These are phyloP conservation scores for Lignosus rhinocerotis DNA, from an alignment of 1,284 basidiomycete genomes.

Conservation along the genomic window DNA sequence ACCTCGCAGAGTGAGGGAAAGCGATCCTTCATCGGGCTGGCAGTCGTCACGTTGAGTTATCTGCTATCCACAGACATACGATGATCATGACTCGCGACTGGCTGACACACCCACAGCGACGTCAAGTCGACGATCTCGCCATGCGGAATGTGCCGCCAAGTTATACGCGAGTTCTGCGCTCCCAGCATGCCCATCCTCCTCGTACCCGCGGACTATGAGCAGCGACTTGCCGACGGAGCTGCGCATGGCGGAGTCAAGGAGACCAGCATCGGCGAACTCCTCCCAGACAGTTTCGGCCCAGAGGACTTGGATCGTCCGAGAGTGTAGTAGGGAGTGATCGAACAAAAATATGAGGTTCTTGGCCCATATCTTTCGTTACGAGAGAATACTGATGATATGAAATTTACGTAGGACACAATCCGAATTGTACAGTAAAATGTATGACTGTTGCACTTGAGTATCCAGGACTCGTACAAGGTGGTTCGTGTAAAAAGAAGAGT, in stretches of 20 bases:
- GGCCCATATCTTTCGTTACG: background rate
- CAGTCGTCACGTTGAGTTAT: slow-evolving; percentile 65
- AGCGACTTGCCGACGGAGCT: slow-evolving; percentile 39
- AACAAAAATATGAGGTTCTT: background rate
- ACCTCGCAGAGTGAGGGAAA: slow-evolving; percentile 72
- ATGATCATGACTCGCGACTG: background rate
- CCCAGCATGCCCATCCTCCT: slow-evolving; percentile 79
- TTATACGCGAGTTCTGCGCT: slow-evolving; percentile 87
- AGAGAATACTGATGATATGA: background rate
- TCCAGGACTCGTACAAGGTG: too few species aligned
- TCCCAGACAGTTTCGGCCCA: slow-evolving; percentile 90
- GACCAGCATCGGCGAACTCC: slow-evolving; percentile 72
- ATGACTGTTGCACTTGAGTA: too few species aligned
- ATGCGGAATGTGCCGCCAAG: slow-evolving; percentile 91
- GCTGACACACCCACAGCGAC: slow-evolving; percentile 45
- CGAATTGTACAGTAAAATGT: too few species aligned
- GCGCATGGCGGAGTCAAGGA: slow-evolving; percentile 54
- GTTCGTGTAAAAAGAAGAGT: too few species aligned
- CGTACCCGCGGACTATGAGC: slow-evolving; percentile 65
- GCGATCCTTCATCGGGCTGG: slow-evolving; percentile 67
- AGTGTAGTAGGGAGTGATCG: background rate
- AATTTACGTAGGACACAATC: too few species aligned
- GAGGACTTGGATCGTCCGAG: slow-evolving; percentile 64
- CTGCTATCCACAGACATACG: background rate
- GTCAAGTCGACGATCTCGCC: slow-evolving; percentile 69